Percentiles rank a stretch among this genome's conserved stretches.
phyloP scores from a whole-genome alignment of 192 early-diverging fungal species.

The Coemansia sp. region DNA sequence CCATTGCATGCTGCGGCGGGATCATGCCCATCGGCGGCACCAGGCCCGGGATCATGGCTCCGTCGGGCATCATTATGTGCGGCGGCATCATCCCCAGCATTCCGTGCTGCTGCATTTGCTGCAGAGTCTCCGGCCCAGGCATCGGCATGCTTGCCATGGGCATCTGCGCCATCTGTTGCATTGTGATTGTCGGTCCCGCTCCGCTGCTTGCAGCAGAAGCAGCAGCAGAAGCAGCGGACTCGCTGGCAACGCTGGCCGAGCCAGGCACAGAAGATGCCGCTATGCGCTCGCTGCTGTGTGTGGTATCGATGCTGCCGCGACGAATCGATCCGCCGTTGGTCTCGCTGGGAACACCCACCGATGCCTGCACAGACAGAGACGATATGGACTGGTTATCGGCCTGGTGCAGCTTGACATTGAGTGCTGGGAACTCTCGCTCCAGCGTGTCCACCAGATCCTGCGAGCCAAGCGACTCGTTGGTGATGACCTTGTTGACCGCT shows the following conservation, averaged over 20 bases:
- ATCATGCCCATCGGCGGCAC: conserved; percentile 46
- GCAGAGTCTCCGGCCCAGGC: not conserved
- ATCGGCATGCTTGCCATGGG: not conserved
- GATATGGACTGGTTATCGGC: conserved; percentile 43
- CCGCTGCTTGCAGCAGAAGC: not conserved
- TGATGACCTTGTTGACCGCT: conserved; percentile 1
- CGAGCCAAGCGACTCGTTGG: conserved; percentile 30
- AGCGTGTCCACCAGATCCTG: conserved; percentile 41
- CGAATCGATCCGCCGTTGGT: conserved; percentile 24
- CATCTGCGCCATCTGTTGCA: conserved; percentile 3
- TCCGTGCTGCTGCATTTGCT: conserved; percentile 27
- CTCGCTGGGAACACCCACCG: conserved; percentile 37
- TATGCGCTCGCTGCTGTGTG: conserved; percentile 8
- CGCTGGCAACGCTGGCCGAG: not conserved
- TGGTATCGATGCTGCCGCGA: conserved; percentile 17
- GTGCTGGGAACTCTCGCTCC: conserved; percentile 45
- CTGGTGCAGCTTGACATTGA: conserved; percentile 15
- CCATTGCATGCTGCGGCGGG: conserved; percentile 37
- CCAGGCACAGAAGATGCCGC: not conserved
- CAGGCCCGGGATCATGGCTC: conserved; percentile 32
- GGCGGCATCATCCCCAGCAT: conserved; percentile 33
- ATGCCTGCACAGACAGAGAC: conserved; percentile 50
- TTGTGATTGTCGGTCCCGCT: conserved; percentile 1
- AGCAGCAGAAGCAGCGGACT: not conserved
- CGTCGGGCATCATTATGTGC: conserved; percentile 37